Percentiles rank a stretch among this genome's conserved stretches.
Conservation (phyloP, 2,329 filamentous ascomycete genomes). For the Hymenoscyphus linearis region DNA sequence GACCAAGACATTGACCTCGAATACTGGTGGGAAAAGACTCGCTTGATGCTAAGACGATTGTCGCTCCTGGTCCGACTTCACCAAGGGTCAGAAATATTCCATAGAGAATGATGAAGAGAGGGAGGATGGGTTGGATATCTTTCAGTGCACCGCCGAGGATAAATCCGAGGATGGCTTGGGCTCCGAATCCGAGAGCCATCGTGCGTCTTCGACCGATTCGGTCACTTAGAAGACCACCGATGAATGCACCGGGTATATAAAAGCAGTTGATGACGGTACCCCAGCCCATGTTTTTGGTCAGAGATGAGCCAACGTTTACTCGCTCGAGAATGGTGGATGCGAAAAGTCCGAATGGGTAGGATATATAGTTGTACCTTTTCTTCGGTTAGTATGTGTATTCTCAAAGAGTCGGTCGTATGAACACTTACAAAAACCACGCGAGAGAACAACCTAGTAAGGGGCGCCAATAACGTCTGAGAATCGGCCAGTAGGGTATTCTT, state of each 20-base stretch:
- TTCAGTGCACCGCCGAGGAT: slow-evolving; percentile 77
- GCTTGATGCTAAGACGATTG: slow-evolving; percentile 79
- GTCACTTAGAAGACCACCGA: slow-evolving; percentile 74
- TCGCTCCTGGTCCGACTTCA: slow-evolving; percentile 82
- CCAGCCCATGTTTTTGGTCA: slow-evolving; percentile 82
- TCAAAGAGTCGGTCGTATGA: slow-evolving; percentile 22
- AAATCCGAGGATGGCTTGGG: slow-evolving; percentile 76
- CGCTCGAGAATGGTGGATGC: slow-evolving; percentile 67
- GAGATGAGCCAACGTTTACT: slow-evolving; percentile 49
- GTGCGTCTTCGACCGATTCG: slow-evolving; percentile 72
- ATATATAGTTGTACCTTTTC: slow-evolving; percentile 46
- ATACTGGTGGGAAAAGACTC: slow-evolving; percentile 87
- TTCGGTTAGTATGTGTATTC: background rate
- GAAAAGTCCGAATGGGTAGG: slow-evolving; percentile 73
- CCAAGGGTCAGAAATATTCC: slow-evolving; percentile 73
- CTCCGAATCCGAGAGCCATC: slow-evolving; percentile 62
- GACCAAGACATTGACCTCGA: slow-evolving; percentile 69
- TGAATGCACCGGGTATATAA: slow-evolving; percentile 75
- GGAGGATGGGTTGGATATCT: slow-evolving; percentile 63
- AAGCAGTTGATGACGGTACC: slow-evolving; percentile 84
- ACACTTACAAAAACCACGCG: slow-evolving; percentile 36
- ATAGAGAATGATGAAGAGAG: slow-evolving; percentile 73
- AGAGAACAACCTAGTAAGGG: slow-evolving; percentile 35
- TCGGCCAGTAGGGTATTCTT: slow-evolving; percentile 47
- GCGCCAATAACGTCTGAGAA: slow-evolving; percentile 61